A percentile compares a stretch with the other conserved stretches of the same genome.
Conservation (phyloP, 1,284 basidiomycete genomes). For the Xerocomus nothofagi region DNA sequence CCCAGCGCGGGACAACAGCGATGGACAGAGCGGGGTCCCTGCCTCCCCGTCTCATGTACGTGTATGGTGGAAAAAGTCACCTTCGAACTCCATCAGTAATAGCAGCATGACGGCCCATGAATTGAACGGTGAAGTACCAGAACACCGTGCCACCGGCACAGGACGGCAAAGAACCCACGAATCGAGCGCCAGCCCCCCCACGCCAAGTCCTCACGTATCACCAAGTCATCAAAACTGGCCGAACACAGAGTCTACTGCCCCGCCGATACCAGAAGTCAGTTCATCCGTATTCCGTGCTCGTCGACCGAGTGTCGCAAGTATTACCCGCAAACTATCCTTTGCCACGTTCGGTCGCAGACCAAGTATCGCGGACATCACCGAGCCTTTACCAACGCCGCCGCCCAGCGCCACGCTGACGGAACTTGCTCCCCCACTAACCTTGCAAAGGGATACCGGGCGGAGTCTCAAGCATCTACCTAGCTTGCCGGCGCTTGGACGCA, state of each 20-base stretch:
- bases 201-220: constrained; percentile 22
- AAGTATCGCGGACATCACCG: constrained; percentile 22
- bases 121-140: constrained; percentile 4
- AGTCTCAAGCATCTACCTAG: constrained; percentile 29
- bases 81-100: constrained; percentile 10
- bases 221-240: constrained; percentile 24
- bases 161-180: constrained; percentile 11
- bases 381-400: constrained; percentile 20
- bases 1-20: constrained; percentile 6
- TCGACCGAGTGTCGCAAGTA: constrained; percentile 30
- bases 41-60: constrained; percentile 22
- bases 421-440: constrained; percentile 22
- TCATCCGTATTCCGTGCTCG: constrained; percentile 13
- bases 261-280: constrained; percentile 11
- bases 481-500: constrained; percentile 14
- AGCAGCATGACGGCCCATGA: constrained; percentile 13
- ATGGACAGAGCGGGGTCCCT: constrained; percentile 4
- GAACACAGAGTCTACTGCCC: constrained; percentile 19
- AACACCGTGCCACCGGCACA: constrained; percentile 9
- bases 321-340: constrained; percentile 34
- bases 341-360: constrained; percentile 27
- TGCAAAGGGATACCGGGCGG: constrained; percentile 10
- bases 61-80: constrained; percentile 36
- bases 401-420: constrained; percentile 11
- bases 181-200: constrained; percentile 16